Conservation (phyloP, 2,329 filamentous ascomycete genomes). For the Hysterium pulicare region DNA sequence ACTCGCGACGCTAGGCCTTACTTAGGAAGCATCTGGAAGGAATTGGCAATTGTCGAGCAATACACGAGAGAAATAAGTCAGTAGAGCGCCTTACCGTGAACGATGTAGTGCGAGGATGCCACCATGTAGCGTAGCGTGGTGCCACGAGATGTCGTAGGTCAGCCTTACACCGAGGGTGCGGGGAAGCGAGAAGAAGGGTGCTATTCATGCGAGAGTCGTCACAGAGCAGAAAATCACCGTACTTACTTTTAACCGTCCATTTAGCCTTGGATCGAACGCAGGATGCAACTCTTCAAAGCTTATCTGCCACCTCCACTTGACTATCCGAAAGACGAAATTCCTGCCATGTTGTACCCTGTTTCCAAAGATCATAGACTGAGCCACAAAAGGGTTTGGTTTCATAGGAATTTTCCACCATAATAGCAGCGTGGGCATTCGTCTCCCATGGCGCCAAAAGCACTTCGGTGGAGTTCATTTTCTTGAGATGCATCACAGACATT, state of each 20-base stretch:
- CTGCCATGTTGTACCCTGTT: too few species aligned
- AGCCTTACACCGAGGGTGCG: background rate
- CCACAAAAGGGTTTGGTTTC: too few species aligned
- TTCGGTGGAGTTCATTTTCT: too few species aligned
- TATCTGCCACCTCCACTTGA: too few species aligned
- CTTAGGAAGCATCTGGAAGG: background rate
- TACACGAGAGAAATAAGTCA: background rate
- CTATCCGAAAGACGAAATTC: too few species aligned
- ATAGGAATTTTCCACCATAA: too few species aligned
- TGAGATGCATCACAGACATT: too few species aligned
- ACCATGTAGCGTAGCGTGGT: background rate
- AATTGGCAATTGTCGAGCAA: background rate
- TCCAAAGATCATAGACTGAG: too few species aligned
- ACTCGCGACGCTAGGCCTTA: background rate
- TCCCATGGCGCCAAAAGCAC: too few species aligned
- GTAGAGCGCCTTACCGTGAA: background rate
- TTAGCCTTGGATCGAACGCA: too few species aligned
- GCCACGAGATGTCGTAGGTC: background rate
- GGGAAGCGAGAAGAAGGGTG: background rate
- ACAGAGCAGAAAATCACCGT: background rate
- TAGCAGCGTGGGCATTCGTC: too few species aligned
- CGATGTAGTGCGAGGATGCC: background rate
- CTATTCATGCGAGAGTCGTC: background rate
- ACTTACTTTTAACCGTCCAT: background rate
- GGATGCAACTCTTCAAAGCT: too few species aligned